These are phyloP conservation scores for Vaccinium macrocarpon DNA, from an alignment of 148 eudicot genomes.

Conservation along the genomic window DNA sequence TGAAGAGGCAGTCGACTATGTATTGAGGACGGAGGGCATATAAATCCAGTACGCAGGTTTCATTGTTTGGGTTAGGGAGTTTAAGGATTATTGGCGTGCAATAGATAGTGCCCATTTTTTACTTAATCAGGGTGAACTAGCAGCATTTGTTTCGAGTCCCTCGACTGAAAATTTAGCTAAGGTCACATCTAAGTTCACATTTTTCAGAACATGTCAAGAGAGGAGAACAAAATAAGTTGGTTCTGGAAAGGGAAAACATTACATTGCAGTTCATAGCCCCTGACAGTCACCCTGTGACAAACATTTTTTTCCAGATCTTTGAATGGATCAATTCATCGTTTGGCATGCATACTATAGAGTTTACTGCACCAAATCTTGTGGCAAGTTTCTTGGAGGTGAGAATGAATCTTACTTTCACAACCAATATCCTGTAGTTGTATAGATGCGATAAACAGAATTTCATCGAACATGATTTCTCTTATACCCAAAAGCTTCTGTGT, in stretches of 20 bases:
- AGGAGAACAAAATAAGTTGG: too few relatives aligned
- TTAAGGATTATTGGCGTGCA: neutral
- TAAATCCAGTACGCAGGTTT: neutral
- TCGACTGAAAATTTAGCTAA: neutral
- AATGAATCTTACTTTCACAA: neutral
- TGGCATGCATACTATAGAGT: neutral
- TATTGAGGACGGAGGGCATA: conserved; percentile 57
- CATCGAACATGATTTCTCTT: neutral
- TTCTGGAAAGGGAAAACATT: neutral
- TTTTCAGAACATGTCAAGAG: too few relatives aligned
- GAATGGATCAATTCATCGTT: neutral
- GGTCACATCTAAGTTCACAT: too few relatives aligned
- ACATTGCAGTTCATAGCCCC: neutral
- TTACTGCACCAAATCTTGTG: neutral
- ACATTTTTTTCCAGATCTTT: neutral
- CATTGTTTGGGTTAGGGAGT: neutral
- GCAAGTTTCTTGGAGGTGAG: neutral
- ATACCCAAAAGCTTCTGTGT: neutral
- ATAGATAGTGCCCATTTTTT: neutral
- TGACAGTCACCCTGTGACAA: neutral
- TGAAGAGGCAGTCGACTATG: conserved; percentile 81
- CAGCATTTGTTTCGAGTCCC: conserved; percentile 4
- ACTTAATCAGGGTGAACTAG: neutral
- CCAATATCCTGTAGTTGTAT: neutral
- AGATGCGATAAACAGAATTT: too few relatives aligned